Base-by-base conservation (phyloP, 306 rosid genomes). In the Ceratonia siliqua region DNA sequence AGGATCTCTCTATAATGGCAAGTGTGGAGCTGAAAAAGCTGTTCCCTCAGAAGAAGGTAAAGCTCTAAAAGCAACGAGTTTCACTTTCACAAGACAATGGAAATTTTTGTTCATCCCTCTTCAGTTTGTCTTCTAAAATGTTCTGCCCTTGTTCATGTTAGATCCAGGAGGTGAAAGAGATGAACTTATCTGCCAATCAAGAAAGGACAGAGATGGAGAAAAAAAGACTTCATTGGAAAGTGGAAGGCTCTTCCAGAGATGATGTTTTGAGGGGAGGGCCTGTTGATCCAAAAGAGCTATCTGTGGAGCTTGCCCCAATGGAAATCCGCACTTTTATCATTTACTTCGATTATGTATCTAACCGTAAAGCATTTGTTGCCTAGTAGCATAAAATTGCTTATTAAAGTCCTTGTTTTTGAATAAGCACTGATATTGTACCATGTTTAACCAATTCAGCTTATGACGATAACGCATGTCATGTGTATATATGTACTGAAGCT, bases 261-360 rank as follows among this genome's bases (percentile, higher is more conserved):
- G 86, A 33, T n/a, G 83, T 79, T 59, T 71, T 50, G 39, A 89
- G 96, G 86, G 98, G 98, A 56, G 82, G 92, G 15, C 84, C 93
- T 38, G 83, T 90, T 57, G 89, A 91, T 79, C 96, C 93, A 27
- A 73, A 75, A 69, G 78, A 81, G 71, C 85, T 91, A 42, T 62
- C 62, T n/a, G 95, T 89, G 78, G 97, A 94, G 81, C 95, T 94
- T 27, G 83, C 89, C 8, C 96, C 98, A 0, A 88, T 88, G 96
- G 97, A 91, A 82, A 94, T 91, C 68, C 90, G 97, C 63, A 90
- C 95, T 77, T 94, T 94, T 62, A 50, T 85, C 71, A 25, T 91
- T 49, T 62, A 76, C 72, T 85, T 83, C 21, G 83, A 57, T 48
- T 3, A 73, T 3, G 72, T 38, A 30, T 39, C 78, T 67, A 57